Conservation (phyloP, 345 rosid species). For the Dimocarpus longan region DNA sequence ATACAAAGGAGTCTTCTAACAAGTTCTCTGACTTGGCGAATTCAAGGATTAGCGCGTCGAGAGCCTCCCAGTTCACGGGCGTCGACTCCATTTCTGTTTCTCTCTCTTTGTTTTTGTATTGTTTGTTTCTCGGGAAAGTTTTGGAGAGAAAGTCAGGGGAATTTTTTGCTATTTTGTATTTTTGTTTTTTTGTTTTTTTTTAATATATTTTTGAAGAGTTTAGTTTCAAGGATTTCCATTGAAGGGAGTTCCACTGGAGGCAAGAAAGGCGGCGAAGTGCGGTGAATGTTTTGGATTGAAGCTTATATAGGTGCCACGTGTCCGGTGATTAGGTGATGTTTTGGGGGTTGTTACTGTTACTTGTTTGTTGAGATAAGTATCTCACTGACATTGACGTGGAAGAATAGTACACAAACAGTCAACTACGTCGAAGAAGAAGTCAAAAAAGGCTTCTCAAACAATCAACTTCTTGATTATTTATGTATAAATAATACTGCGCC, state of each 20-base stretch:
- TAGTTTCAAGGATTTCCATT: not conserved
- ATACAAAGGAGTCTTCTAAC: conserved; percentile 48
- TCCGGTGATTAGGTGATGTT: not conserved
- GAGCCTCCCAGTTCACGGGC: conserved; percentile 90
- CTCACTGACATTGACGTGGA: conserved; percentile 17
- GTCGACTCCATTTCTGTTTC: conserved; percentile 50
- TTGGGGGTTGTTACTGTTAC: not conserved
- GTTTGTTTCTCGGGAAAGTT: conserved; percentile 27
- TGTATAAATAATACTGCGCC: no score
- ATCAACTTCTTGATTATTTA: no score
- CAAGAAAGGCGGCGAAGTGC: conserved; percentile 35
- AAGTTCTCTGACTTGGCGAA: conserved; percentile 86
- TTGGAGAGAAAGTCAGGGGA: not conserved
- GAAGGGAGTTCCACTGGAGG: not conserved
- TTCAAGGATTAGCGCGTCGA: conserved; percentile 78
- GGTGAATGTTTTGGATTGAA: conserved; percentile 20
- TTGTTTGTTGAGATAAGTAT: not conserved
- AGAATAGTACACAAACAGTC: not conserved
- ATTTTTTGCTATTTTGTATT: no score
- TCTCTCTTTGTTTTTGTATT: not conserved
- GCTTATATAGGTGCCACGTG: conserved; percentile 43
- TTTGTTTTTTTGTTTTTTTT: not conserved
- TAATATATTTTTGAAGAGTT: not conserved
- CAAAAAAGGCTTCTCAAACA: not conserved
- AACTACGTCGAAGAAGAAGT: not conserved